Conservation (phyloP, 2,329 filamentous ascomycete genomes). For the Talaromyces sp. region DNA sequence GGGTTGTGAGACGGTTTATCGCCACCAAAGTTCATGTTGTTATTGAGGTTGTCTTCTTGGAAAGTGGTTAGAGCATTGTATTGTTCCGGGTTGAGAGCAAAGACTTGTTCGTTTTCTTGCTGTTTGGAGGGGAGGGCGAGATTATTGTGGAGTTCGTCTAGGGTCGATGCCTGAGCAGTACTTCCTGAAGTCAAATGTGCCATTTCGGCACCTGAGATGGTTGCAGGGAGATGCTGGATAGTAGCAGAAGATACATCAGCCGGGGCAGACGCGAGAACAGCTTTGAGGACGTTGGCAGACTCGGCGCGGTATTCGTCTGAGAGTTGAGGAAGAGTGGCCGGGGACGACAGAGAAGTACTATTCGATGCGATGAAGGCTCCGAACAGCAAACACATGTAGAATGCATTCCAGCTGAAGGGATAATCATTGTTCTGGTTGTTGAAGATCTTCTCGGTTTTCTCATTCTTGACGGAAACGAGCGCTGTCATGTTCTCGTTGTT, state of each 20-base stretch:
- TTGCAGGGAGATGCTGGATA: conserved; percentile 35
- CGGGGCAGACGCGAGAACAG: conserved; percentile 41
- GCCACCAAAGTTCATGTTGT: conserved; percentile 24
- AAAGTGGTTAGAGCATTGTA: conserved; percentile 80
- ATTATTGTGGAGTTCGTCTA: conserved; percentile 62
- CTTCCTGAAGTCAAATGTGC: conserved; percentile 30
- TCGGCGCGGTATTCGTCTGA: conserved; percentile 46
- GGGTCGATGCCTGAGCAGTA: conserved; percentile 32
- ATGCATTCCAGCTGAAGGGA: conserved; percentile 62
- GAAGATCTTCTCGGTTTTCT: conserved; percentile 35
- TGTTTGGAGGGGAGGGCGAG: conserved; percentile 73
- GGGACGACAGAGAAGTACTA: conserved; percentile 53
- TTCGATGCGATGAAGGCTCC: conserved; percentile 94
- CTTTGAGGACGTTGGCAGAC: conserved; percentile 45
- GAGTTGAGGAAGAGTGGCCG: conserved; percentile 50
- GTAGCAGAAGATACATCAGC: conserved; percentile 47
- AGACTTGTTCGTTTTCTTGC: conserved; percentile 82
- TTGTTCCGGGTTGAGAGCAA: conserved; percentile 77
- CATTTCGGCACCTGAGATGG: conserved; percentile 37
- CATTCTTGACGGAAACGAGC: conserved; percentile 40
- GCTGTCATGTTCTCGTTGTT: conserved; percentile 33
- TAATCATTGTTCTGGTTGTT: conserved; percentile 57
- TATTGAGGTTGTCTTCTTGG: conserved; percentile 43
- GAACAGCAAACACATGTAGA: conserved; percentile 91
- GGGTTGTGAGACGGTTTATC: conserved; percentile 29